phyloP scores from a whole-genome alignment of 2,329 filamentous ascomycete genomes.

The Verticillium zaregamsianum region DNA sequence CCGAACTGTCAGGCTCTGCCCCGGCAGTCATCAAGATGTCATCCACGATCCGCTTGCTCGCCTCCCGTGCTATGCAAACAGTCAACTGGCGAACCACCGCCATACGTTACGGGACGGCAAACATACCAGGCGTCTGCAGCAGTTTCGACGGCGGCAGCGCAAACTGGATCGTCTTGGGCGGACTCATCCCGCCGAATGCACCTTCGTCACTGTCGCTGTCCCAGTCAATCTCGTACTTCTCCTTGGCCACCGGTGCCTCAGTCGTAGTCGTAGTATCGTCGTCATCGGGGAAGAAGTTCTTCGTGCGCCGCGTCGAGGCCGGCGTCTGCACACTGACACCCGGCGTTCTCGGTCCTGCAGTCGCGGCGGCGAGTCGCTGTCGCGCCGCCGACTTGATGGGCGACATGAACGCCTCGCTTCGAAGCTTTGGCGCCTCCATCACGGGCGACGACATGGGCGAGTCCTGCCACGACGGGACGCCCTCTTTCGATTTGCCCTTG shows the following conservation, averaged over 20 bases:
- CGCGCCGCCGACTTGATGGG: conserved; percentile 50
- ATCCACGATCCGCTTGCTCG: conserved; percentile 75
- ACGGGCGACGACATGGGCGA: conserved; percentile 71
- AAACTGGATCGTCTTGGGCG: conserved; percentile 91
- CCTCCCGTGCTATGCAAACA: conserved; percentile 60
- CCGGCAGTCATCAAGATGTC: conserved; percentile 75
- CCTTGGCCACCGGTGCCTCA: conserved; percentile 18
- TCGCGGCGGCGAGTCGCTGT: conserved; percentile 37
- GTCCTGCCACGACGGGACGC: conserved; percentile 43
- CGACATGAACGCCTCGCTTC: conserved; percentile 81
- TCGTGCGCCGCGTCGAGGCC: conserved; percentile 45
- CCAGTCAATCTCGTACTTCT: conserved; percentile 61
- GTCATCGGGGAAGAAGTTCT: conserved; percentile 40
- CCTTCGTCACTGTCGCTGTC: conserved; percentile 67
- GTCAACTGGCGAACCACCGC: conserved; percentile 6
- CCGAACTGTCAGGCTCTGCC: conserved; percentile 49
- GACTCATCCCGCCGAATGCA: conserved; percentile 70
- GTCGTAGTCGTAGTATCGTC: conserved; percentile 18
- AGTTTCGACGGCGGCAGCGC: conserved; percentile 72
- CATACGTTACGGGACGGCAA: background rate
- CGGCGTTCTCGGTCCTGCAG: conserved; percentile 60
- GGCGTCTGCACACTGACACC: conserved; percentile 86
- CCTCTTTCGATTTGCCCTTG: conserved; percentile 29
- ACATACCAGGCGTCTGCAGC: conserved; percentile 70
- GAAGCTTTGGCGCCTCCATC: conserved; percentile 74